Evolutionary conservation across 2,329 filamentous ascomycete genomes (phyloP), one percentile per base, ranked within the genome.

Genomic region (Geosmithia morbida): DNA sequence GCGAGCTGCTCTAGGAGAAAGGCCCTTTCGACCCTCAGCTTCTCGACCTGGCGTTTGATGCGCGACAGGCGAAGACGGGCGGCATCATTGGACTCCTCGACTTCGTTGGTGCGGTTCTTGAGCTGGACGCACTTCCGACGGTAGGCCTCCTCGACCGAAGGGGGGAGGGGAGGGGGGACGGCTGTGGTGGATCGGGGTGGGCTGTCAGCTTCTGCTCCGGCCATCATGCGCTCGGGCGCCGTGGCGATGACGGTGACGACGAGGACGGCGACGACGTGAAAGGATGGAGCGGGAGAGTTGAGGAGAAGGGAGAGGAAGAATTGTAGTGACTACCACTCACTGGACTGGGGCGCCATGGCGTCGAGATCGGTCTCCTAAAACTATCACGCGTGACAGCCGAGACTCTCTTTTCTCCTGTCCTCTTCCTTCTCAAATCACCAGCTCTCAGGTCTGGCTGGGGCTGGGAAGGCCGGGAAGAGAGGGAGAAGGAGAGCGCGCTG

Each of bases 51-150:
- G 53, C 89, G 81, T 63, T 85, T 82, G 51, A 94, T 78, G 44
- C 89, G 83, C 41, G 77, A 72, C 52, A 95, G 84, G 46, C 87
- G 84, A 47, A 87, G 70, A 47, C 87, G 79, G 44, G 87, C 83
- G 49, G 85, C 77, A 57, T 95, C 88, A 63, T 96, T 96, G 59
- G 87, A 83, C 50, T 87, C 81, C 62, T 97, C 89, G 56, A 97
- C 87, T 62, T 96, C 89, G 61, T 82, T 85, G 53, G 92, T 86
- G 51, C 92, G 85, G 57, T 87, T 85, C 68, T 94, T 94, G 19
- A 98, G 77, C 57, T 94, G 85, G 61, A 96, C 87, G 65, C 90
- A 97, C 78, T 98, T 97, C 53, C 87, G 80, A 58, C 92, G 88
- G 67, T 97, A 98, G 46, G 90, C 89, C 62, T 90, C 84, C 66